Evolutionary conservation across 805 yeast species (phyloP).

Genomic region (Wickerhamiella qilinensis): DNA sequence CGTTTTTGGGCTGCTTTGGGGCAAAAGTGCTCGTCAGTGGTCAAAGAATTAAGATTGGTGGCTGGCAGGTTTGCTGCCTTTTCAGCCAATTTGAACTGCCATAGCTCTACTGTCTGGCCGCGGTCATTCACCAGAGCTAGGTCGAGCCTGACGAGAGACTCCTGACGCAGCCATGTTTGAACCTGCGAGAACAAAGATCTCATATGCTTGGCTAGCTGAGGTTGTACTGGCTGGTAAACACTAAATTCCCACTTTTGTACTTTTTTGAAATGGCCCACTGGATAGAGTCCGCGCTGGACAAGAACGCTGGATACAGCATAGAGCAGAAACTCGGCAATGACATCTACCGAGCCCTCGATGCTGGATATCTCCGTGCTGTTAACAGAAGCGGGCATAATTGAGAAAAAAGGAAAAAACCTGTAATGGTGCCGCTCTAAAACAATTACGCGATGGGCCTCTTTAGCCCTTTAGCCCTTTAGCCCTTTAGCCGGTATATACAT

Average conservation of each 20-base stretch:
- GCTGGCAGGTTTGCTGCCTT: background rate
- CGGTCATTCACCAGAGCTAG: constrained; percentile 54
- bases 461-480: too few relatives aligned
- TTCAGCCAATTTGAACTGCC: constrained; percentile 61
- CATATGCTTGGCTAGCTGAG: constrained; percentile 58
- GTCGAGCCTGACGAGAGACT: constrained; percentile 49
- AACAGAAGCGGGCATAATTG: too few relatives aligned
- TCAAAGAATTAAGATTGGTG: too few relatives aligned
- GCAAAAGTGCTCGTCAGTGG: too few relatives aligned
- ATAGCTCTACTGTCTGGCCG: constrained; percentile 58
- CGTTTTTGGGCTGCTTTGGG: too few relatives aligned
- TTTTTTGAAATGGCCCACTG: constrained; percentile 65
- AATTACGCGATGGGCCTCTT: too few relatives aligned
- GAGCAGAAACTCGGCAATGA: constrained; percentile 58
- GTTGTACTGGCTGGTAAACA: constrained; percentile 54
- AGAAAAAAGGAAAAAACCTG: too few relatives aligned
- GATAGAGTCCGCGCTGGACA: constrained; percentile 81
- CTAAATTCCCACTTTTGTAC: constrained; percentile 70
- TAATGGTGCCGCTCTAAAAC: too few relatives aligned
- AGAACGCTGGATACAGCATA: constrained; percentile 66
- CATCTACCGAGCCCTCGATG: too few relatives aligned
- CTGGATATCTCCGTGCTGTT: too few relatives aligned
- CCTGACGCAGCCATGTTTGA: constrained; percentile 56
- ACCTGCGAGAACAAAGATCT: constrained; percentile 51
- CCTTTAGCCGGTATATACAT: too few relatives aligned